Evolutionary conservation across 169 alveolate species (phyloP), one percentile per base, ranked within the genome.

Genomic region (Cryptosporidium sp.): DNA sequence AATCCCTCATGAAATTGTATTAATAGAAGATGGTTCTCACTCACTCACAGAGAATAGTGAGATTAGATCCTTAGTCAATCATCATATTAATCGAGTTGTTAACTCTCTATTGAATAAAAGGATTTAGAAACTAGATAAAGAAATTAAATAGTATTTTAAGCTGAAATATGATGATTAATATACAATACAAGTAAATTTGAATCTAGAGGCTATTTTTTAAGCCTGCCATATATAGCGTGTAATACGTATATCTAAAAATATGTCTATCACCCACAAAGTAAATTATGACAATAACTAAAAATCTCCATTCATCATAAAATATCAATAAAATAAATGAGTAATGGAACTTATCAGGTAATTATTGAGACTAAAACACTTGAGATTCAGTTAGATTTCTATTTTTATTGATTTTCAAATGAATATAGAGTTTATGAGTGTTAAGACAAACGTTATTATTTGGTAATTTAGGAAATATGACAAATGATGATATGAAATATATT

Each of bases 1-100:
- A 26, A 80, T 80, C 12, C 89, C 89, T 41, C 89, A 80, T 48
- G 89, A 80, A 45, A 80, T 80, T 80, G 89, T 80, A 7, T 43
- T 80, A 31, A 80, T 80, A 39, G 89, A 80, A 43, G 89, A 59
- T 26, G 89, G 89, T 9, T 29, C 89, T 41, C 89, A 80, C 68
- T 59, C 89, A 21, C 75, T 80, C 29, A 62, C 89, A 12, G 89
- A 80, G 52, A 80, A 52, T 43, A 59, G 69, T 59, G 89, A 80
- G 51, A 52, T 65, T 21, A 59, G 89, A 59, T 80, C 89, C 14
- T 8, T 80, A 37, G 89, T 80, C 4, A 80, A 80, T 65, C 75
- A 29, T 18, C 89, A 80, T 62, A 80, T 80, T 41, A 80, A 80
- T 41, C 31, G 89, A 41, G 89, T 80, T 5, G 41, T 80, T 10